phyloP scores from a whole-genome alignment of 495 filamentous ascomycete genomes.

The Penicillium bovifimosum region DNA sequence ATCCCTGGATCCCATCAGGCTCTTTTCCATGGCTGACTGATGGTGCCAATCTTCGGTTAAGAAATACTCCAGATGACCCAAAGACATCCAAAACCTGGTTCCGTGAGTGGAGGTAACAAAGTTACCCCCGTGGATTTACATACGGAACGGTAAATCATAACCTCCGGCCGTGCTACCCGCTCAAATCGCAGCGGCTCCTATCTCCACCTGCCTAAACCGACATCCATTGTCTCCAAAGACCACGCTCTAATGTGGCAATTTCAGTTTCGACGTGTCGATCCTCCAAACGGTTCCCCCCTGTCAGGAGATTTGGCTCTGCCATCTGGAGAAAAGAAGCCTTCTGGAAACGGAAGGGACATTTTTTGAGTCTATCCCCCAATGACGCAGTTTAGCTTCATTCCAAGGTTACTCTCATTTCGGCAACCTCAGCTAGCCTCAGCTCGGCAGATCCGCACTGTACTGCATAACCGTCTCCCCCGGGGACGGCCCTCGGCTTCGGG shows the following conservation, averaged over 20 bases:
- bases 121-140: not conserved
- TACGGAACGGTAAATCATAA: not conserved
- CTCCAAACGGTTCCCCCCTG: not conserved
- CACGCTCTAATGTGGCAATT: constrained; percentile 2
- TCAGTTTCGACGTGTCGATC: not conserved
- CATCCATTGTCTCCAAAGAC: not conserved
- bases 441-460: not conserved
- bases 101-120: not conserved
- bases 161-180: not conserved
- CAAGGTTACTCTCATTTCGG: not conserved
- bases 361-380: not conserved
- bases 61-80: not conserved
- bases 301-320: not conserved
- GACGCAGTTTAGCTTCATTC: constrained; percentile 1
- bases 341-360: not conserved
- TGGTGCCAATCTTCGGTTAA: not conserved
- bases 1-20: not conserved
- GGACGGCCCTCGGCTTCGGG: not conserved
- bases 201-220: not conserved
- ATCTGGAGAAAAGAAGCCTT: not conserved
- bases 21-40: not conserved
- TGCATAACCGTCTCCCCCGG: too few relatives aligned
- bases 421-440: not conserved
- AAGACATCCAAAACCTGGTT: not conserved
- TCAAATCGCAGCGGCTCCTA: not conserved